Conservation (phyloP, 106 monocot genomes). For the Dioscorea alata region DNA sequence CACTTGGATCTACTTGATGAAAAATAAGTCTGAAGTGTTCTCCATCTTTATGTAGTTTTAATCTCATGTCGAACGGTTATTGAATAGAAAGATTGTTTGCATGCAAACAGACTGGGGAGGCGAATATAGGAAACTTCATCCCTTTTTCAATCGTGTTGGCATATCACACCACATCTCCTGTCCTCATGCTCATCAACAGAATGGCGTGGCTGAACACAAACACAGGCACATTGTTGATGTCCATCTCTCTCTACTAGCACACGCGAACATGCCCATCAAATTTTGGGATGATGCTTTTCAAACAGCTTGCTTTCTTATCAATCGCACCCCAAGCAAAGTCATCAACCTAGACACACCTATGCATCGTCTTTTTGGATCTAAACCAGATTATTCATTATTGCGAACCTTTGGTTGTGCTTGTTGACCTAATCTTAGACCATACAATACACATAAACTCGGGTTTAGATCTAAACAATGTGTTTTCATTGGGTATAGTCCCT, state of each 20-base stretch:
- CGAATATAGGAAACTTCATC: not conserved
- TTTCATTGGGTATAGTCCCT: not conserved
- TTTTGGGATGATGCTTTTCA: not conserved
- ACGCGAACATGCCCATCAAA: not conserved
- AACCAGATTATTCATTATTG: not conserved
- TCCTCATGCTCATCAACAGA: too few species aligned
- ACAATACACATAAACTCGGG: not conserved
- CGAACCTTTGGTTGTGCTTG: constrained; percentile 14
- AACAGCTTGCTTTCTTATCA: not conserved
- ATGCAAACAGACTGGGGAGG: not conserved
- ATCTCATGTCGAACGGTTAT: not conserved
- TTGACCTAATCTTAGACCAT: not conserved
- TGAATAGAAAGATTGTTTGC: not conserved
- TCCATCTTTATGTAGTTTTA: not conserved
- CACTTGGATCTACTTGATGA: not conserved
- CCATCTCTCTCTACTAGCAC: too few species aligned
- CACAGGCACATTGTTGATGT: too few species aligned
- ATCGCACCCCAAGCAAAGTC: not conserved
- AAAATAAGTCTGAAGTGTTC: not conserved
- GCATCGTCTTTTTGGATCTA: not conserved
- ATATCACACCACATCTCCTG: too few species aligned
- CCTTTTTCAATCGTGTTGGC: too few species aligned
- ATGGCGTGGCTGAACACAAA: too few species aligned
- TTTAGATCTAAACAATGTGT: not conserved
- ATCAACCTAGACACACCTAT: not conserved